Evolutionary conservation across 1,139 yeast species (phyloP), one percentile per base, ranked within the genome.

Genomic region (Arxiozyma slooffiae): DNA sequence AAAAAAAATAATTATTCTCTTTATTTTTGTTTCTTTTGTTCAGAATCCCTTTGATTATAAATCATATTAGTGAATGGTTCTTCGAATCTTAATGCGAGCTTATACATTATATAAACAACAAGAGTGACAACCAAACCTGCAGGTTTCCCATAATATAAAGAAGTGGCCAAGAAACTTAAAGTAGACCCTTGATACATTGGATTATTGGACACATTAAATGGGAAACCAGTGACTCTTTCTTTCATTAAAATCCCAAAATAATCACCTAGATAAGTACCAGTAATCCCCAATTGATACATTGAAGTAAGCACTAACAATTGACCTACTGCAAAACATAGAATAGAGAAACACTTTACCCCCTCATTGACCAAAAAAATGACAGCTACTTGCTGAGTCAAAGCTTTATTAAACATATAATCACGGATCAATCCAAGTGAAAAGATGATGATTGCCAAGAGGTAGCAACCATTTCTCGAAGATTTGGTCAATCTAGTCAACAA

Each of bases 141-240:
- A 39, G 97, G 95, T 67, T 89, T 90, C 22, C 83, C 97, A 67
- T 79, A 82, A 80, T 85, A 85, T 59, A 92, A 73, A 3, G 95
- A 94, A 44, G 95, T 83, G 42, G 96, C 98, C 65, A 92, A 72
- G 74, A 92, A 92, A 51, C 95, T 81, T 59, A 92, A 72, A 26
- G 92, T 79, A 7, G 95, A 85, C 22, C 98, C 98, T 64, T 85
- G 85, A 70, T 92, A 92, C 98, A 92, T 92, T 55, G 98, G 98
- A 68, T 92, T 92, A 63, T 87, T 84, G 58, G 84, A 79, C 53
- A 89, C 79, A 61, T 83, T 90, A 76, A 92, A 92, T 22, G 98
- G 98, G 76, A 92, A 92, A 1, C 85, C 82, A n/a, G 94, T 84
- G 54, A 92, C 96, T 63, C 95, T 78, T 57, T 85, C 80, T 56